A percentile compares a stretch with the other conserved stretches of the same genome.
These are phyloP conservation scores for Neurospora africana DNA, from an alignment of 495 filamentous ascomycete genomes.

Conservation along the genomic window DNA sequence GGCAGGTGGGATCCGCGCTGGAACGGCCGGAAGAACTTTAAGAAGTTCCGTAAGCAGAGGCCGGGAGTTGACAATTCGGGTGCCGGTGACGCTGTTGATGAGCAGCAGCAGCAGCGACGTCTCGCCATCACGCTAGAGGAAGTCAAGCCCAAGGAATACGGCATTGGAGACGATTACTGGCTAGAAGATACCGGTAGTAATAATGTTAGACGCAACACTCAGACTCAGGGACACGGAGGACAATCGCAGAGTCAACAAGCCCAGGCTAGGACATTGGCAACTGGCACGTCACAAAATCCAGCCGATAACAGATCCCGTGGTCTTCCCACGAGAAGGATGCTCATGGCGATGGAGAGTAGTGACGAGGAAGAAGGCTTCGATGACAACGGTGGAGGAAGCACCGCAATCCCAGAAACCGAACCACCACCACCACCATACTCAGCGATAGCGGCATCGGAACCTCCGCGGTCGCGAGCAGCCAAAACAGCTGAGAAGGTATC, in stretches of 20 bases:
- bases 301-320: neutral
- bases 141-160: constrained; percentile 65
- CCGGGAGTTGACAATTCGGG: constrained; percentile 22
- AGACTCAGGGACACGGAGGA: constrained; percentile 10
- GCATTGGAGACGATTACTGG: constrained; percentile 81
- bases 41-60: constrained; percentile 61
- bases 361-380: constrained; percentile 27
- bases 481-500: constrained; percentile 22
- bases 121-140: constrained; percentile 70
- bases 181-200: constrained; percentile 31
- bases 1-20: constrained; percentile 80
- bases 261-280: neutral
- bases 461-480: constrained; percentile 15
- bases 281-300: neutral
- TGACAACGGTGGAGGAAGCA: neutral
- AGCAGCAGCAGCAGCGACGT: constrained; percentile 8
- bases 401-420: too few species aligned
- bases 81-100: constrained; percentile 5
- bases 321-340: constrained; percentile 7
- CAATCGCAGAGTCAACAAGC: constrained; percentile 12
- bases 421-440: neutral
- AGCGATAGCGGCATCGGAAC: constrained; percentile 4
- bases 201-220: constrained; percentile 16
- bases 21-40: constrained; percentile 97
- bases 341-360: constrained; percentile 27